Evolutionary conservation across 495 filamentous ascomycete genomes (phyloP).

Genomic region (Aspergillus steynii): DNA sequence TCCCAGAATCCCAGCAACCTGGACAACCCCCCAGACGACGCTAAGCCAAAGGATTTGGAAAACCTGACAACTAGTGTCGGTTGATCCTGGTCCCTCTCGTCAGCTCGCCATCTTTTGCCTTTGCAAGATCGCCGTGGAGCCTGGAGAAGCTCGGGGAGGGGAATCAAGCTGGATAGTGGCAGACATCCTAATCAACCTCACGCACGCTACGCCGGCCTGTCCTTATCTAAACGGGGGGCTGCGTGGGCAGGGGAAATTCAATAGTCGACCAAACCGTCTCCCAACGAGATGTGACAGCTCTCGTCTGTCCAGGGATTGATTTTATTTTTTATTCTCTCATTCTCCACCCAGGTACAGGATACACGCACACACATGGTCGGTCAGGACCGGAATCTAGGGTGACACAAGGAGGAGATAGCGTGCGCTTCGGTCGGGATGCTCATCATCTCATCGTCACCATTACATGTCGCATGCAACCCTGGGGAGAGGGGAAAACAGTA

Average conservation of each 20-base stretch:
- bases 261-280: slow-evolving; percentile 3
- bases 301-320: background rate
- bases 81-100: background rate
- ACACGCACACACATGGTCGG: background rate
- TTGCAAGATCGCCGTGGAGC: background rate
- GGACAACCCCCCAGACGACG: slow-evolving; percentile 11
- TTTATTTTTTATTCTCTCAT: background rate
- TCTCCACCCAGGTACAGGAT: background rate
- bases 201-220: background rate
- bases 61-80: slow-evolving; percentile 12
- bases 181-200: background rate
- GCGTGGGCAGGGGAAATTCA: slow-evolving; percentile 2
- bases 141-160: background rate
- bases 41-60: slow-evolving; percentile 24
- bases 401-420: background rate
- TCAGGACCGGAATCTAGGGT: background rate
- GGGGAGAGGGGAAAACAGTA: background rate
- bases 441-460: background rate
- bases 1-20: slow-evolving; percentile 19
- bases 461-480: background rate
- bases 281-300: slow-evolving; percentile 10
- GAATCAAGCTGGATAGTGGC: background rate
- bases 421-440: background rate
- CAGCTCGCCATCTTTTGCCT: slow-evolving; percentile 6
- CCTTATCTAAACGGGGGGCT: background rate